phyloP scores from a whole-genome alignment of 129 eudicot genomes.

The Kitagawia praeruptora region DNA sequence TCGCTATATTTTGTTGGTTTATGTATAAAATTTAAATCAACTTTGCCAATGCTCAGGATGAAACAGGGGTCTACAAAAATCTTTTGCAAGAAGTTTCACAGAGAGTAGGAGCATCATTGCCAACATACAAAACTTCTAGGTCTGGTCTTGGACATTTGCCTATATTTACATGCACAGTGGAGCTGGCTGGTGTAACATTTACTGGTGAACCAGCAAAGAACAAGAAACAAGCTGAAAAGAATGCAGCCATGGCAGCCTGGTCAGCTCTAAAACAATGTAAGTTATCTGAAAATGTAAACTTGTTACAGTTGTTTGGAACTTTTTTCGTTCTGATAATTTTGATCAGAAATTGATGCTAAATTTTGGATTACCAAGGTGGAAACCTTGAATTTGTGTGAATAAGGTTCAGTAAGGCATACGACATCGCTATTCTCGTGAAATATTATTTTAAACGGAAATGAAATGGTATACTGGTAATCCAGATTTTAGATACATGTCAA shows the following conservation, averaged over 20 bases:
- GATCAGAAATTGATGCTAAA: neutral
- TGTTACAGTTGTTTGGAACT: neutral
- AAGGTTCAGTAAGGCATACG: neutral
- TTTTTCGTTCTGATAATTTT: neutral
- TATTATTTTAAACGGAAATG: neutral
- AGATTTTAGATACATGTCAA: neutral
- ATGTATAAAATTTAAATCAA: neutral
- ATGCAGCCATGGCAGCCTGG: conserved; percentile 99
- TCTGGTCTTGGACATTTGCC: conserved; percentile 85
- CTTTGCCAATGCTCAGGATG: conserved; percentile 48
- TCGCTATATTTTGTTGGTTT: neutral
- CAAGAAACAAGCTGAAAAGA: conserved; percentile 97
- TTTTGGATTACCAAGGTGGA: neutral
- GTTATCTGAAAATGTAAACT: conserved; percentile 13
- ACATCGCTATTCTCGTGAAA: neutral
- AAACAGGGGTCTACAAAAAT: conserved; percentile 94
- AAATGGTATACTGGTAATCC: neutral
- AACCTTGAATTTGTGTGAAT: neutral
- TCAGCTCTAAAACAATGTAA: conserved; percentile 71
- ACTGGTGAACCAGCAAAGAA: conserved; percentile 94
- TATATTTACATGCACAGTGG: conserved; percentile 81
- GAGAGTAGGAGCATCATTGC: conserved; percentile 89
- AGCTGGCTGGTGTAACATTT: conserved; percentile 77
- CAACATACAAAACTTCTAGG: conserved; percentile 67
- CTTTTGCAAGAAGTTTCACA: conserved; percentile 97